These are phyloP conservation scores for Termitomyces sp. DNA, from an alignment of 768 basidiomycete genomes.

Conservation along the genomic window DNA sequence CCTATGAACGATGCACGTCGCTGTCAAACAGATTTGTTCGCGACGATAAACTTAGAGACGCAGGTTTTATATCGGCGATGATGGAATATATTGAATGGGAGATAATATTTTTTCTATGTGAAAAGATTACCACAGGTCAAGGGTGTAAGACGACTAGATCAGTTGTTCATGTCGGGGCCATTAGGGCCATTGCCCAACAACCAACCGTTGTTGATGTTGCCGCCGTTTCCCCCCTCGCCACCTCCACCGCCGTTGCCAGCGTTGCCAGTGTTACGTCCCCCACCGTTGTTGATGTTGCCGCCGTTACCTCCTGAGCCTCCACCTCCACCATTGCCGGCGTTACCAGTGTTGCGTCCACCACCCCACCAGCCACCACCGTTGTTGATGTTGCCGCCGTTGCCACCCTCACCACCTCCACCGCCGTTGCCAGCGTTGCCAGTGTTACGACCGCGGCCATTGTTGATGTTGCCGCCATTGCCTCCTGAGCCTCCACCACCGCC, in stretches of 20 bases:
- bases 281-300: conserved; percentile 1
- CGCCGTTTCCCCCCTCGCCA: not conserved
- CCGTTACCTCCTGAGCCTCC: not conserved
- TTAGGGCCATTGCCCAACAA: not conserved
- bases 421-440: not conserved
- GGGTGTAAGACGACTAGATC: not conserved
- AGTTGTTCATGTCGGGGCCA: conserved; percentile 3
- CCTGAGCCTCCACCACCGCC: not conserved
- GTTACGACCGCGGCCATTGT: not conserved
- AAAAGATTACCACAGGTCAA: not conserved
- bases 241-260: not conserved
- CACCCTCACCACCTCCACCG: not conserved
- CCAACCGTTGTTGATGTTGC: not conserved
- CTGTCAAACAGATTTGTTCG: no score
- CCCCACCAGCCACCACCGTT: not conserved
- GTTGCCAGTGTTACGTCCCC: not conserved
- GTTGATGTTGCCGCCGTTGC: conserved; percentile 2
- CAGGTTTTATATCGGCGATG: no score
- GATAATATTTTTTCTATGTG: no score
- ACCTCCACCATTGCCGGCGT: not conserved
- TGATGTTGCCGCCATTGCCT: conserved; percentile 2
- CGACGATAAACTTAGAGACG: no score
- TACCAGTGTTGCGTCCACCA: not conserved
- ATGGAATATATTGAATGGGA: no score
- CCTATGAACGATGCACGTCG: no score